Evolutionary conservation across 768 basidiomycete genomes (phyloP), one percentile per base, ranked within the genome.

Genomic region (Boletus edulis): DNA sequence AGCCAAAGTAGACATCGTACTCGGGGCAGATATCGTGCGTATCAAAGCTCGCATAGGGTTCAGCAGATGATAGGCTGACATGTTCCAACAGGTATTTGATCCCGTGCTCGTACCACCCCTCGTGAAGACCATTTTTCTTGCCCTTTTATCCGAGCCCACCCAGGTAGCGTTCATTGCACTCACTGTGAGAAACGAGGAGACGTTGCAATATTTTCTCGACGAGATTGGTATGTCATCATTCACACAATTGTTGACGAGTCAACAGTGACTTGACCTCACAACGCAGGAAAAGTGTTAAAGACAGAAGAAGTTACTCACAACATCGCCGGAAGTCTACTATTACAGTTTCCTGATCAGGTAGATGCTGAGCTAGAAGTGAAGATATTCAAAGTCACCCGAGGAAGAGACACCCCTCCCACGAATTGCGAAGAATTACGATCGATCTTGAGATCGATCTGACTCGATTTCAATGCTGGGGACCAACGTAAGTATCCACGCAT

Each of bases 11-110:
- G 83, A 88, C 46, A 51, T 91, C 9, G 73, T 92, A 37, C 62
- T 93, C 1, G 89, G 90, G 9, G 85, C 90, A 40, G 90, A 93
- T 64, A 75, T 91, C 45, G 81, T 80, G 55, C 42, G 77, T 61
- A 38, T 42, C 41, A 39, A 15, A 48, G 3, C 22, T 48, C 32
- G 3, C 24, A 34, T n/a, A 6, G 3, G 31, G 31, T 15, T 34
- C 32, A 5, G 13, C 29, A 42, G 43, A 46, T 37, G 40, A 41
- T 7, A 14, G 35, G 51, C 24, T 43, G n/a, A 37, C 15, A 35
- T 52, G n/a, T 49, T 42, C 29, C 22, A 22, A 48, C 55, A 91
- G 89, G 82, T 87, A 7, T 91, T 84, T 62, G 87, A 90, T 61
- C 84, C 85, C 9, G 63, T 64, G 11, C 70, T 90, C 39, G 78